Conservation (phyloP, 768 basidiomycete species). For the Lactarius sanguifluus region DNA sequence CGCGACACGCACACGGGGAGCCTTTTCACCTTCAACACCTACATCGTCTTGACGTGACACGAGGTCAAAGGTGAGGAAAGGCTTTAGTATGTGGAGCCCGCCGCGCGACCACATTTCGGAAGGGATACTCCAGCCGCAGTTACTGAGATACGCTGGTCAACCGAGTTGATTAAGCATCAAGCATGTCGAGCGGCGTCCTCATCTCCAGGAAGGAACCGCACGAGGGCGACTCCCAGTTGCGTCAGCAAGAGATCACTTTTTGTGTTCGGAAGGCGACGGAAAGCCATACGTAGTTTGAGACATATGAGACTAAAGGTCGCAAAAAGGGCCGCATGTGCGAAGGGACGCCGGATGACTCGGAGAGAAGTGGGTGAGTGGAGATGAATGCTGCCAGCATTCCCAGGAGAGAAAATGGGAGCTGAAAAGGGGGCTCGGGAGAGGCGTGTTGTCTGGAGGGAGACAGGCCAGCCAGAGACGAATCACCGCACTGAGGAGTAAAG, state of each 20-base stretch:
- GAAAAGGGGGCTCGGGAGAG: constrained; percentile 55
- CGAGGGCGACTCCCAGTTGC: constrained; percentile 58
- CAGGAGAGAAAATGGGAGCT: constrained; percentile 56
- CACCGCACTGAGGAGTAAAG: constrained; percentile 45
- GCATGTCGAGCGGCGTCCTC: constrained; percentile 56
- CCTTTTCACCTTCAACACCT: not conserved
- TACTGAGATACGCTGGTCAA: constrained; percentile 45
- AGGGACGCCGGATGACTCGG: constrained; percentile 30
- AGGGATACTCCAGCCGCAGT: constrained; percentile 41
- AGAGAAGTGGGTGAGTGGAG: constrained; percentile 55
- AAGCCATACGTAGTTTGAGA: constrained; percentile 56
- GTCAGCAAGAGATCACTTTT: constrained; percentile 62
- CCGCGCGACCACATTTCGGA: constrained; percentile 50
- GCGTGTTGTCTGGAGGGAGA: constrained; percentile 45
- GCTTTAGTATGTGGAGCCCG: constrained; percentile 51
- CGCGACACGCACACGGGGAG: constrained; percentile 41
- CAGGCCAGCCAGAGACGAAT: constrained; percentile 68
- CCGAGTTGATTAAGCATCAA: constrained; percentile 41
- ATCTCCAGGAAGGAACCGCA: constrained; percentile 67
- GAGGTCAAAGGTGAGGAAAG: constrained; percentile 57
- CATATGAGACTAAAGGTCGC: constrained; percentile 55
- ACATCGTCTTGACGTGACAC: constrained; percentile 37
- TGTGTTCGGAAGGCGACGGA: constrained; percentile 56
- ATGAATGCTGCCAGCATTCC: constrained; percentile 53
- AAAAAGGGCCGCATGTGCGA: constrained; percentile 40